Evolutionary conservation across 257 asterid species (phyloP), one percentile per base, ranked within the genome.

Genomic region (Mentha longifolia): DNA sequence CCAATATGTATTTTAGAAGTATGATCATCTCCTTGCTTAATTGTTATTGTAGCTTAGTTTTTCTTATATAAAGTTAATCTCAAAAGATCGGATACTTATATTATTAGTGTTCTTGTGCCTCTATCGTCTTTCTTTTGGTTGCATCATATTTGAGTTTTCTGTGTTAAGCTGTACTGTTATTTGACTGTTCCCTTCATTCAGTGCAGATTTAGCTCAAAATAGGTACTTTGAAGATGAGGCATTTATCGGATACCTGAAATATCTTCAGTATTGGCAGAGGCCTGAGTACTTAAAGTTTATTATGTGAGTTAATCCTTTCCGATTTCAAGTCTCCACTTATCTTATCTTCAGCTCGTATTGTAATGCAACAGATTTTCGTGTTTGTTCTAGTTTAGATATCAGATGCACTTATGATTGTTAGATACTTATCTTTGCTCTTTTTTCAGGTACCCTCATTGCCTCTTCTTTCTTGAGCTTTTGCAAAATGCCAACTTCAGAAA

Each of bases 201-300:
- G 47, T 72, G 71, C 81, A 92, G 99, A 95, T 87, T 88, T 95
- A 87, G 99, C 99, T 78, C 96, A 95, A 79, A 95, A 92, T 74
- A 75, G 97, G 57, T 95, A 92, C 74, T 89, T 92, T 62, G 98
- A 95, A 83, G 97, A 92, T 80, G 98, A 92, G 77, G 91, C 95
- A 57, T 95, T 92, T 57, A 88, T 92, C 60, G 97, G 95, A 67
- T 95, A 95, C 81, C 85, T 92, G 76, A 92, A 87, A 72, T 92
- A 92, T 83, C 98, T 95, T 61, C 99, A 87, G 70, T 88, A 92
- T 77, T 92, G 98, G 99, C 99, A 92, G 79, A 85, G 88, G 33
- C 97, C 94, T 1, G 94, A 92, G 79, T 92, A 95, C 82, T 45
- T 87, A 10, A 89, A 92, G 87, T 95, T 87, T 78, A 89, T 89